A percentile compares a stretch with the other conserved stretches of the same genome.
Evolutionary conservation across 257 asterid genomes (phyloP).

Genomic region (Misopates orontium): DNA sequence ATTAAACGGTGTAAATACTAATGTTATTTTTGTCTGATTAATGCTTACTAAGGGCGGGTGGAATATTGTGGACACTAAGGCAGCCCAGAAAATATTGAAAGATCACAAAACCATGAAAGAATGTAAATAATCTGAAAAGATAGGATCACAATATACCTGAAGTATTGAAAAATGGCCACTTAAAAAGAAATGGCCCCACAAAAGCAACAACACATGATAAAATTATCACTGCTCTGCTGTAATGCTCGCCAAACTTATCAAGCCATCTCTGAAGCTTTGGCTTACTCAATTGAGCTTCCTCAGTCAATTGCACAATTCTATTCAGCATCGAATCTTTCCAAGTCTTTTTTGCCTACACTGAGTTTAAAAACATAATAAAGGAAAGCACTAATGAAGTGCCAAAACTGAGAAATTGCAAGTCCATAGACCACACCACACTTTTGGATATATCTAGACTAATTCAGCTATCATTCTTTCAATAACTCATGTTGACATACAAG

Average conservation of each 20-base stretch:
- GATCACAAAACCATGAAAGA: not conserved
- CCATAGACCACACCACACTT: conserved; percentile 5
- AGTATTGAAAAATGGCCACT: conserved; percentile 90
- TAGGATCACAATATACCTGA: conserved; percentile 58
- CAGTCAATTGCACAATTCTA: conserved; percentile 91
- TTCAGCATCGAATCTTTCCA: conserved; percentile 95
- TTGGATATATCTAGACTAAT: not conserved
- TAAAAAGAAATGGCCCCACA: conserved; percentile 87
- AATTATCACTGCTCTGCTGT: conserved; percentile 82
- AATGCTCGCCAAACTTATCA: conserved; percentile 90
- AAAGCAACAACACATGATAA: conserved; percentile 74
- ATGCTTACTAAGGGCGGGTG: not conserved
- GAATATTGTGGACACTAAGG: conserved; percentile 4
- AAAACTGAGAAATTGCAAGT: conserved; percentile 13
- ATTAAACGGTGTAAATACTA: not conserved
- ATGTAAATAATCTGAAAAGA: not conserved
- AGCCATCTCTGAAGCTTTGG: conserved; percentile 99
- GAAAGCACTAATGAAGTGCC: conserved; percentile 10
- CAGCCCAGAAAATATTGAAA: not conserved
- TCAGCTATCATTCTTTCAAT: too few species aligned
- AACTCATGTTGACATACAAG: too few species aligned
- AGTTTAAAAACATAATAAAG: conserved; percentile 24
- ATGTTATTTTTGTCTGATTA: not conserved
- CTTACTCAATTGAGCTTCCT: conserved; percentile 96
- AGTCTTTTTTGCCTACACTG: conserved; percentile 77